A percentile compares a stretch with the other conserved stretches of the same genome.
Evolutionary conservation across 2,329 filamentous ascomycete species (phyloP).

Genomic region (Aspergillus awamori): DNA sequence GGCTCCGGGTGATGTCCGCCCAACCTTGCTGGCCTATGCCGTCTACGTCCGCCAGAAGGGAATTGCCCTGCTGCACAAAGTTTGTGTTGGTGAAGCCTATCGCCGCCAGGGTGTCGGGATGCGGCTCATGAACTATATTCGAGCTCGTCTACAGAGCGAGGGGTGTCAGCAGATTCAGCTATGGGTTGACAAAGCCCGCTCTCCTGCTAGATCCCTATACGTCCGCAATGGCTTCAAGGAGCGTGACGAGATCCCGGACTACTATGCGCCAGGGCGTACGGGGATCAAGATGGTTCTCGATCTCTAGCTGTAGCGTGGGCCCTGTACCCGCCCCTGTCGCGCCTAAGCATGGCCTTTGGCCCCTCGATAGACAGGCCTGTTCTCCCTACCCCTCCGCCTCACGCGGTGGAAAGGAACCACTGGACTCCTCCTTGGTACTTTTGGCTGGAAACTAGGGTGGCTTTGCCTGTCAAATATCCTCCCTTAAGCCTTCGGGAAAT

Average conservation of each 20-base stretch:
- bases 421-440: slow-evolving; percentile 5
- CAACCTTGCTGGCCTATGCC: slow-evolving; percentile 49
- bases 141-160: slow-evolving; percentile 46
- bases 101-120: slow-evolving; percentile 52
- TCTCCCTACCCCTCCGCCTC: not conserved
- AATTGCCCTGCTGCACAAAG: slow-evolving; percentile 54
- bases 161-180: slow-evolving; percentile 53
- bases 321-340: slow-evolving; percentile 29
- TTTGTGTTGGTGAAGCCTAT: slow-evolving; percentile 52
- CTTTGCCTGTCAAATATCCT: slow-evolving; percentile 23
- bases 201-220: slow-evolving; percentile 51
- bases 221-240: slow-evolving; percentile 50
- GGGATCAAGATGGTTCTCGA: slow-evolving; percentile 49
- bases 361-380: slow-evolving; percentile 1
- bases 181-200: slow-evolving; percentile 55
- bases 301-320: slow-evolving; percentile 29
- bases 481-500: slow-evolving; percentile 24
- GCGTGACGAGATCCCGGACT: slow-evolving; percentile 50
- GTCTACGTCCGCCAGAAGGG: slow-evolving; percentile 51
- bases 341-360: slow-evolving; percentile 19
- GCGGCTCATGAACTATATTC: slow-evolving; percentile 49
- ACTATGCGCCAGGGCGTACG: slow-evolving; percentile 54
- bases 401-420: not conserved
- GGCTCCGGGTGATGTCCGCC: slow-evolving; percentile 14
- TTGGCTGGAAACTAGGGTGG: slow-evolving; percentile 16